Evolutionary conservation across 1,284 basidiomycete species (phyloP).

Genomic region (Amylostereum chailletii): DNA sequence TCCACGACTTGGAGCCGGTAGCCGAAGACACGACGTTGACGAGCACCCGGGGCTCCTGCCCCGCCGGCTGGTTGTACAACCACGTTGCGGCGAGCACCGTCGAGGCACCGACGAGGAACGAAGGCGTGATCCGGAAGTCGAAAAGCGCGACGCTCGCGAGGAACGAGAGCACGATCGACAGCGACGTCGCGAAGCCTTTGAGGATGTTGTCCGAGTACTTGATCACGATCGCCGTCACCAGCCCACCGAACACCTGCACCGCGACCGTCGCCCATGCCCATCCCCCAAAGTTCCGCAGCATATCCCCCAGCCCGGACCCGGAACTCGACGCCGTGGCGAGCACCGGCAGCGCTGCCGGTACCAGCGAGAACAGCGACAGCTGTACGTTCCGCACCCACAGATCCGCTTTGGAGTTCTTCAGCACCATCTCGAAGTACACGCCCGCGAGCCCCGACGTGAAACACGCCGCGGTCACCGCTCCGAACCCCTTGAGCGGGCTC

Average conservation of each 20-base stretch:
- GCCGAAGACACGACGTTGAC: conserved; percentile 17
- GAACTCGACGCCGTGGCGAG: conserved; percentile 36
- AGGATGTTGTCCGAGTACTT: conserved; percentile 88
- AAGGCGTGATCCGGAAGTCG: conserved; percentile 78
- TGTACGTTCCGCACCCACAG: conserved; percentile 78
- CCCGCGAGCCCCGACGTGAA: conserved; percentile 76
- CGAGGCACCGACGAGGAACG: conserved; percentile 78
- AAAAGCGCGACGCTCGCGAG: conserved; percentile 87
- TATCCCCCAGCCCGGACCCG: conserved; percentile 29
- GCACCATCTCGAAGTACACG: conserved; percentile 79
- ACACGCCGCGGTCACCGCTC: conserved; percentile 66
- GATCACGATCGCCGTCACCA: conserved; percentile 86
- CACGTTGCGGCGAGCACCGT: conserved; percentile 85
- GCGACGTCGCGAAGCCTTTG: conserved; percentile 92
- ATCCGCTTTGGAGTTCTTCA: conserved; percentile 63
- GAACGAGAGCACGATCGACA: conserved; percentile 92
- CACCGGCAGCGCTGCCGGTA: conserved; percentile 69
- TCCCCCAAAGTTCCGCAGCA: conserved; percentile 74
- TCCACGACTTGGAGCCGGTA: conserved; percentile 17
- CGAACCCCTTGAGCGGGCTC: conserved; percentile 58
- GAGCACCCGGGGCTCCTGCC: conserved; percentile 33
- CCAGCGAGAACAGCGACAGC: conserved; percentile 66
- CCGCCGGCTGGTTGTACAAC: conserved; percentile 71
- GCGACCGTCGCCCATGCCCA: conserved; percentile 94
- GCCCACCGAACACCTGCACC: conserved; percentile 87